These are phyloP conservation scores for Rubroshorea leprosula DNA, from an alignment of 345 rosid genomes.

Conservation along the genomic window DNA sequence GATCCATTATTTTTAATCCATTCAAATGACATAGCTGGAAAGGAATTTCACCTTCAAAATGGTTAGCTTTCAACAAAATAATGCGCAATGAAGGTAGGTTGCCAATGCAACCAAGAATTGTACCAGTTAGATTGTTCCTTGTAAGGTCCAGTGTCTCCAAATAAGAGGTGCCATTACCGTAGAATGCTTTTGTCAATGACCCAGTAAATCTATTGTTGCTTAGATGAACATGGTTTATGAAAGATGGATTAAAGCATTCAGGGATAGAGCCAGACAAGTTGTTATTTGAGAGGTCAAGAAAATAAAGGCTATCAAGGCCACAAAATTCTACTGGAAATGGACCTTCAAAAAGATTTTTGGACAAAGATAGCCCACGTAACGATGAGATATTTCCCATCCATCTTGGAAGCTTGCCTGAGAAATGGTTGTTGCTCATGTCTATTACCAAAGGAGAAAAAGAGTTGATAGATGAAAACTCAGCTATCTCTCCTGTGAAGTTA, in stretches of 20 bases:
- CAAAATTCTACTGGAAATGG: constrained; percentile 10
- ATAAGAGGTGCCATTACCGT: background rate
- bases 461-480: background rate
- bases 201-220: background rate
- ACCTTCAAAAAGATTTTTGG: constrained; percentile 9
- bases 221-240: background rate
- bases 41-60: constrained; percentile 15
- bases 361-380: background rate
- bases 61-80: constrained; percentile 23
- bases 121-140: constrained; percentile 9
- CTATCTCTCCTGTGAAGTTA: background rate
- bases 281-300: constrained; percentile 18
- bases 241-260: background rate
- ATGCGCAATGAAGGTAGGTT: background rate
- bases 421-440: constrained; percentile 18
- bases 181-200: background rate
- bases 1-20: constrained; percentile 12
- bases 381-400: background rate
- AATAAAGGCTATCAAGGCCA: accelerated
- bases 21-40: constrained; percentile 11
- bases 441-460: background rate
- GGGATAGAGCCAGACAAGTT: background rate
- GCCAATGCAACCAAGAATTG: constrained; percentile 5
- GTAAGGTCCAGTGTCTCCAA: constrained; percentile 14
- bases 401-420: constrained; percentile 15